These are phyloP conservation scores for Beauveria sp. DNA, from an alignment of 2,329 filamentous ascomycete genomes.

Conservation along the genomic window DNA sequence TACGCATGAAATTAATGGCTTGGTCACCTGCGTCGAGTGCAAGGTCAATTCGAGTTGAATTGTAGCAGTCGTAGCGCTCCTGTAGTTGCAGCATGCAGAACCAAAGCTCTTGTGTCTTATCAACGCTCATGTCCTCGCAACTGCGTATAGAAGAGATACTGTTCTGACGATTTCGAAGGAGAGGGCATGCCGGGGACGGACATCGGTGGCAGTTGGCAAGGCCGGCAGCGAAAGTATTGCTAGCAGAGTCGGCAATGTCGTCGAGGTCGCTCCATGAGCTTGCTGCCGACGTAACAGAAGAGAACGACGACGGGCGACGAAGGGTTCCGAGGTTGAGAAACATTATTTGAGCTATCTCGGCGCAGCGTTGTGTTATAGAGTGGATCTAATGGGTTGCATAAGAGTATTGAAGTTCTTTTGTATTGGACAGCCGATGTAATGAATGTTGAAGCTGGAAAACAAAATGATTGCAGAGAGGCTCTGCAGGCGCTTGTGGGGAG, in stretches of 20 bases:
- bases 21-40: constrained; percentile 34
- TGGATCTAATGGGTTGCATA: not conserved
- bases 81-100: constrained; percentile 42
- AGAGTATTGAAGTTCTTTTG: not conserved
- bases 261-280: constrained; percentile 10
- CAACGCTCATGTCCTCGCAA: constrained; percentile 24
- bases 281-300: not conserved
- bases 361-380: not conserved
- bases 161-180: constrained; percentile 9
- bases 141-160: constrained; percentile 21
- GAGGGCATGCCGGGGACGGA: constrained; percentile 6
- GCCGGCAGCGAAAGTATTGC: not conserved
- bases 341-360: not conserved
- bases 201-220: constrained; percentile 3
- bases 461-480: not conserved
- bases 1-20: constrained; percentile 36
- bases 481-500: not conserved
- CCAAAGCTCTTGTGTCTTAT: constrained; percentile 37
- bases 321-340: not conserved
- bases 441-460: not conserved
- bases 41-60: constrained; percentile 40
- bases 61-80: constrained; percentile 39
- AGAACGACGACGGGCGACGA: not conserved
- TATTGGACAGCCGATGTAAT: not conserved
- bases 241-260: not conserved